These are phyloP conservation scores for Termitomyces sp. DNA, from an alignment of 1,284 basidiomycete genomes.

Conservation along the genomic window DNA sequence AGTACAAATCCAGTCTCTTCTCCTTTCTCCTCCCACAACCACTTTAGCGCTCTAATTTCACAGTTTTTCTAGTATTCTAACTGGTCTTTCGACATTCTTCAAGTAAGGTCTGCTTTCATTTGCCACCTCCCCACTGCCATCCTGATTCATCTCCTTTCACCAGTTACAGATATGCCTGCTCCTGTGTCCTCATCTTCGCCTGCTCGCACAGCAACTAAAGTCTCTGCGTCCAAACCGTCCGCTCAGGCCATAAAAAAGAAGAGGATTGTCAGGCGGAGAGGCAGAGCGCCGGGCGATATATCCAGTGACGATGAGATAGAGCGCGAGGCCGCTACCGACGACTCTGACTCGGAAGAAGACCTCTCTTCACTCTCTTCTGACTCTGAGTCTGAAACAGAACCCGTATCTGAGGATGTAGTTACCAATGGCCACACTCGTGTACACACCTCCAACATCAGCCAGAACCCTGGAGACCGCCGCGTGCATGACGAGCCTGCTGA, in stretches of 20 bases:
- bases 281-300: constrained; percentile 47
- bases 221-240: constrained; percentile 25
- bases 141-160: constrained; percentile 13
- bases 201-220: constrained; percentile 26
- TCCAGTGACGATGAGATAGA: constrained; percentile 73
- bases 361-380: constrained; percentile 54
- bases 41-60: neutral
- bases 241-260: constrained; percentile 31
- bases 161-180: constrained; percentile 39
- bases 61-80: constrained; percentile 7
- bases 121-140: constrained; percentile 8
- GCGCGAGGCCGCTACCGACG: constrained; percentile 62
- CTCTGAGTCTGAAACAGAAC: constrained; percentile 63
- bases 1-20: neutral
- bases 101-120: constrained; percentile 28
- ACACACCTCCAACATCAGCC: constrained; percentile 60
- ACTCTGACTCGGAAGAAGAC: constrained; percentile 58
- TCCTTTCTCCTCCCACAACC: neutral
- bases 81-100: constrained; percentile 15
- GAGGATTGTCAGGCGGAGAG: constrained; percentile 41
- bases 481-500: constrained; percentile 26
- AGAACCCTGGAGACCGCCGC: constrained; percentile 41
- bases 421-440: constrained; percentile 44
- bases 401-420: constrained; percentile 54
- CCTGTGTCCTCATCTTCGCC: constrained; percentile 29